Percentiles rank a stretch among this genome's conserved stretches.
Evolutionary conservation across 768 basidiomycete genomes (phyloP).

Genomic region (Hypsizygus marmoreus): DNA sequence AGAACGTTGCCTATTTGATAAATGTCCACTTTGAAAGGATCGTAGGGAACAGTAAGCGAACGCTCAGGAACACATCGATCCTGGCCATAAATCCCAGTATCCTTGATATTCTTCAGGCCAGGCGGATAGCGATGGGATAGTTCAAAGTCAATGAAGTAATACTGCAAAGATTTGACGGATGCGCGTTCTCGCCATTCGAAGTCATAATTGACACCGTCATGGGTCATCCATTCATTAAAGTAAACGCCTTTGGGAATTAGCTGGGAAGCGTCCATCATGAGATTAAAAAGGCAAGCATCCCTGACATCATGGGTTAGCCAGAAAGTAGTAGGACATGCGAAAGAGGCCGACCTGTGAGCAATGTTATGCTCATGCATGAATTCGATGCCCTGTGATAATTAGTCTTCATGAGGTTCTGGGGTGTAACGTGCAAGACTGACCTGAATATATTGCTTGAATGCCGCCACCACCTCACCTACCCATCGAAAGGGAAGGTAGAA

Average conservation of each 20-base stretch:
- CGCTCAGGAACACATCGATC: slow-evolving; percentile 7
- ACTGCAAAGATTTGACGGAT: not conserved
- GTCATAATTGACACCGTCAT: not conserved
- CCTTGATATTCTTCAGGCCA: not conserved
- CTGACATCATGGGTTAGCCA: slow-evolving; percentile 17
- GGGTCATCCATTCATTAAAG: not conserved
- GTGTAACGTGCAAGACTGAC: no score
- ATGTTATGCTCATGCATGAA: no score
- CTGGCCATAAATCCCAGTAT: not conserved
- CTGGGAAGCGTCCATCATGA: slow-evolving; percentile 1
- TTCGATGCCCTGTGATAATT: no score
- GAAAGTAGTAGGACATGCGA: no score
- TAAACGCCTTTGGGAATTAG: not conserved
- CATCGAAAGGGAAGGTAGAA: slow-evolving; percentile 18
- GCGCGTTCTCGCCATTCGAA: not conserved
- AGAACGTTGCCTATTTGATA: slow-evolving; percentile 8
- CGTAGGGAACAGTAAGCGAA: slow-evolving; percentile 1
- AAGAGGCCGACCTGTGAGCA: no score
- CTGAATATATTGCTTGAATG: no score
- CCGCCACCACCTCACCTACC: slow-evolving; percentile 20
- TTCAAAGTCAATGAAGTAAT: slow-evolving; percentile 2
- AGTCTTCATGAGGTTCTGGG: no score
- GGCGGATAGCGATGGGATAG: no score
- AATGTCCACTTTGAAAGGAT: slow-evolving; percentile 5
- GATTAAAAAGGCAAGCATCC: not conserved